These are phyloP conservation scores for Ogataea pilisensis DNA, from an alignment of 805 yeast species.

Conservation along the genomic window DNA sequence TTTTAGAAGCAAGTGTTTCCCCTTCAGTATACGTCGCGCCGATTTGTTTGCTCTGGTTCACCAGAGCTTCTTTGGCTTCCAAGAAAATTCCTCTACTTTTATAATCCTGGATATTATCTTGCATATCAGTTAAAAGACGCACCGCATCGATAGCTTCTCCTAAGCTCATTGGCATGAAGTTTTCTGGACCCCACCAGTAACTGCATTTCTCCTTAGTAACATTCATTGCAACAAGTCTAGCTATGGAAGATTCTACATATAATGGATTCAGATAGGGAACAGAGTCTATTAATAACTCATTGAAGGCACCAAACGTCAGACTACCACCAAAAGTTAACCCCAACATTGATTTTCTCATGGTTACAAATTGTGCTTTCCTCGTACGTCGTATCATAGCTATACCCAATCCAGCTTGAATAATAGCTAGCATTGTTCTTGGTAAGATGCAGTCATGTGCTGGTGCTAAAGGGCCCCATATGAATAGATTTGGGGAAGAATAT, in stretches of 20 bases:
- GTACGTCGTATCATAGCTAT: constrained; percentile 4
- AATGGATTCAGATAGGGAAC: constrained; percentile 19
- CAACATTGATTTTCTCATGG: background rate
- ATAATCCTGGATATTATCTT: background rate
- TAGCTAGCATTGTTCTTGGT: constrained; percentile 24
- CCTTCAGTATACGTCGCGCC: background rate
- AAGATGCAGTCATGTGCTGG: constrained; percentile 32
- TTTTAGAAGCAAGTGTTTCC: constrained; percentile 9
- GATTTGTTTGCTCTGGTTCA: constrained; percentile 1
- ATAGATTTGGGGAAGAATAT: constrained; percentile 26
- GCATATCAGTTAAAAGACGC: constrained; percentile 15
- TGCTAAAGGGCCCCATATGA: constrained; percentile 32
- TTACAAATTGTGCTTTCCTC: background rate
- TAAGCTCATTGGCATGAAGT: constrained; percentile 42
- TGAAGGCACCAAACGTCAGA: background rate
- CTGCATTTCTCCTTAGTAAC: constrained; percentile 36
- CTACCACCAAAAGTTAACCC: background rate
- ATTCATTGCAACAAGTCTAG: constrained; percentile 28
- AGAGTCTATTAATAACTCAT: background rate
- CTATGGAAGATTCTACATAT: constrained; percentile 25
- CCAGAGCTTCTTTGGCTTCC: background rate
- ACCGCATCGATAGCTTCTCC: constrained; percentile 15
- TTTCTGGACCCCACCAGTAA: constrained; percentile 48
- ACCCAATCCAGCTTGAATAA: constrained; percentile 25
- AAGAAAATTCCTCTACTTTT: background rate